Evolutionary conservation across 192 early-diverging fungal species (phyloP), one percentile per base, ranked within the genome.

Genomic region (Diversispora epigaea): DNA sequence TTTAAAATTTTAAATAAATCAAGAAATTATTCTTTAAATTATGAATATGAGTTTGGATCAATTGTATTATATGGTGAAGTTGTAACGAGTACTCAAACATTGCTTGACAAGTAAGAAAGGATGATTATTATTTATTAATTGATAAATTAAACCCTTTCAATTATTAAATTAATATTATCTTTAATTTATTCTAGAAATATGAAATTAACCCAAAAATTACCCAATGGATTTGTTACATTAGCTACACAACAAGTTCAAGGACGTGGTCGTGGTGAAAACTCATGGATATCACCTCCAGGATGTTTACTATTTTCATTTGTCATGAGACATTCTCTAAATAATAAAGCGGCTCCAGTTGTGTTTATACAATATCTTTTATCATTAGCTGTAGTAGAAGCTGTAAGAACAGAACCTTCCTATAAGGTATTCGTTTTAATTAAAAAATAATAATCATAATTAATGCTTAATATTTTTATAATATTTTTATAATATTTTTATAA

Each of bases 331-430:
- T 84, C 88, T 3, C 55, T 81, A 1, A 77, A 89, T 25, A 62
- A 86, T 39, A 62, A 73, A 25, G 82, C 84, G 60, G 82, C 81
- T 21, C 88, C 93, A 0, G 92, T 93, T 4, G 89, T 98, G 4
- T 96, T 98, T 82, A 81, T 99, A 19, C 97, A 99, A 86, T 99
- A 99, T 78, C 74, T 99, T n/a, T 86, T 92, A 52, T 91, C 91
- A 4, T 74, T 99, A 32, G 91, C 97, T 4, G 85, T 94, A 7
- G 92, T 95, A 6, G 90, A 94, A 77, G 90, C 92, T 8, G 81
- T 98, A 21, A 82, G 88, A 44, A 63, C 82, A 0, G 78, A 83
- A 68, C 84, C 84, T 3, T 94, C 92, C 6, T 95, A 93, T 78
- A 92, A 92, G 76, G 69, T 71, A 43, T 14, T 44, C 47, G 22